phyloP scores from a whole-genome alignment of 805 yeast genomes.

The Kodamaea sagamina region DNA sequence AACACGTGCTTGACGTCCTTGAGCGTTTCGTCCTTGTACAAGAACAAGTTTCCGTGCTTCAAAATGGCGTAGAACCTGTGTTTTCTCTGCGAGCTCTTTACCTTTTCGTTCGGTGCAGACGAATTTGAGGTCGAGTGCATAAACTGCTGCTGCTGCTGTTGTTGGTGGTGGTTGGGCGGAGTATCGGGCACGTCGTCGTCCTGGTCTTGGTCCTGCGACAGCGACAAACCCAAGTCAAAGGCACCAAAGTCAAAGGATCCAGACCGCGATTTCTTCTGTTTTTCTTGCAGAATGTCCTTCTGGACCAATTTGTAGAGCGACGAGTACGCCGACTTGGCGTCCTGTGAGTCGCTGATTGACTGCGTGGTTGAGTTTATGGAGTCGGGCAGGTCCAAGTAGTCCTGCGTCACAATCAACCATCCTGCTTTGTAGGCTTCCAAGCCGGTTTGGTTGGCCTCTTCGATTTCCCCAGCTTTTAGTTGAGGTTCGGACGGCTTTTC shows the following conservation, averaged over 20 bases:
- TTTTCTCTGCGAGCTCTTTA: conserved; percentile 40
- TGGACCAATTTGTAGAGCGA: conserved; percentile 60
- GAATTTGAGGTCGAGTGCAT: conserved; percentile 2
- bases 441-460: conserved; percentile 61
- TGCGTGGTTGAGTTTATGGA: conserved; percentile 51
- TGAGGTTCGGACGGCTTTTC: conserved; percentile 17
- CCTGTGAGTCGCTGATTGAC: conserved; percentile 41
- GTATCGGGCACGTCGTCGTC: conserved; percentile 5
- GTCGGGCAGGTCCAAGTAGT: conserved; percentile 50
- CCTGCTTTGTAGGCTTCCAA: conserved; percentile 66
- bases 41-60: conserved; percentile 83
- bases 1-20: conserved; percentile 75
- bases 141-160: conserved; percentile 9
- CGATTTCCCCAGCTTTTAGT: conserved; percentile 63
- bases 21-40: conserved; percentile 72
- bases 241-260: conserved; percentile 14
- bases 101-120: conserved; percentile 10
- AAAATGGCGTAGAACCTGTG: conserved; percentile 69
- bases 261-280: conserved; percentile 11
- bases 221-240: conserved; percentile 7
- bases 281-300: conserved; percentile 20
- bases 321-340: conserved; percentile 57
- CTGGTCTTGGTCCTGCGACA: not conserved
- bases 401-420: conserved; percentile 84
- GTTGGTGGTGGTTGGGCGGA: conserved; percentile 2